Evolutionary conservation across 2,329 filamentous ascomycete species (phyloP).

Genomic region (Penicillium oxalicum): DNA sequence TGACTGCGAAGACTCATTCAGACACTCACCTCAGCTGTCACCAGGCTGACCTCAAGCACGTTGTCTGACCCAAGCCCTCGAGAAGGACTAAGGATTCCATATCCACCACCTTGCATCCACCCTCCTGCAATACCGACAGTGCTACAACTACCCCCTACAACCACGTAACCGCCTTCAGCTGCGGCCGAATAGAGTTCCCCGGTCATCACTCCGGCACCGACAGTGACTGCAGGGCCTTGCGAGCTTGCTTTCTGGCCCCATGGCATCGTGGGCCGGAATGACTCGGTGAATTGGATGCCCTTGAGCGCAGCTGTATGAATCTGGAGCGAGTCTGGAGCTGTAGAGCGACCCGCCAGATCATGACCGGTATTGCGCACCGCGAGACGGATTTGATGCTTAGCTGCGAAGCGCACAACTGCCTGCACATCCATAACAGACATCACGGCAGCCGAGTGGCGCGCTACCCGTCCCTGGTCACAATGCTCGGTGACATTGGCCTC

Average conservation of each 20-base stretch:
- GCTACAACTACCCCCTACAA: conserved; percentile 7
- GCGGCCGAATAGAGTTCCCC: conserved; percentile 5
- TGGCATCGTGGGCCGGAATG: neutral
- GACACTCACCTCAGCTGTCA: conserved; percentile 35
- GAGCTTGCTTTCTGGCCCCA: neutral
- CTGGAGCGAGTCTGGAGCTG: conserved; percentile 9
- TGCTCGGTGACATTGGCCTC: neutral
- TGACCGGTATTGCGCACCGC: conserved; percentile 52
- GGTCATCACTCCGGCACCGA: conserved; percentile 9
- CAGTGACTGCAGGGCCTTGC: conserved; percentile 3
- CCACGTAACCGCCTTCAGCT: neutral
- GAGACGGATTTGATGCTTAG: conserved; percentile 14
- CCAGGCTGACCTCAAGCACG: conserved; percentile 45
- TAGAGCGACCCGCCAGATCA: conserved; percentile 30
- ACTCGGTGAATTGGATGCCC: neutral
- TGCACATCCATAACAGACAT: conserved; percentile 3
- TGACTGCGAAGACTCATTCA: no score
- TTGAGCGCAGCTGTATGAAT: conserved; percentile 5
- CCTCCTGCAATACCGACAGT: conserved; percentile 27
- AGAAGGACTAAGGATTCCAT: conserved; percentile 41
- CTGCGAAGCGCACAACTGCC: conserved; percentile 5
- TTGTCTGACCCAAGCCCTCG: conserved; percentile 50
- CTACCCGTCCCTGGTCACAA: conserved; percentile 7
- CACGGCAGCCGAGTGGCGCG: conserved; percentile 1
- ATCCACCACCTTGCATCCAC: conserved; percentile 38